These are phyloP conservation scores for Tulasnella sp. DNA, from an alignment of 768 basidiomycete species.

Conservation along the genomic window DNA sequence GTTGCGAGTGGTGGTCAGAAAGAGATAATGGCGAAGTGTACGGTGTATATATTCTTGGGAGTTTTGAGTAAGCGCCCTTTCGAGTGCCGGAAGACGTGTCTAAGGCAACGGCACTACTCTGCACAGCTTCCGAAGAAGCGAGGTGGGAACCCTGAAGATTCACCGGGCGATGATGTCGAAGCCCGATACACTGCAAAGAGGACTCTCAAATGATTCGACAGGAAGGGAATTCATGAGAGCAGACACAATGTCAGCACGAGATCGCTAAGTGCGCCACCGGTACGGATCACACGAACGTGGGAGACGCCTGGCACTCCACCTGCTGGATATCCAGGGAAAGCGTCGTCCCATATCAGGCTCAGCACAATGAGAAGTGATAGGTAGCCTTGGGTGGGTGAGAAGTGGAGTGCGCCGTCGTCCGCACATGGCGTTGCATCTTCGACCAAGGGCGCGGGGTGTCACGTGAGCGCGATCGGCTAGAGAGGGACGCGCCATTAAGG, in stretches of 20 bases:
- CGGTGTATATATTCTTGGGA: too few relatives aligned
- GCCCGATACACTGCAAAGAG: background rate
- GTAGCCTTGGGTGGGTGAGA: too few relatives aligned
- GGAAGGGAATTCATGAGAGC: background rate
- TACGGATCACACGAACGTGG: too few relatives aligned
- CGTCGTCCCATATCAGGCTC: too few relatives aligned
- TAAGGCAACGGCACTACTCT: background rate
- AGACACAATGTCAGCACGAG: too few relatives aligned
- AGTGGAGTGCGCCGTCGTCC: too few relatives aligned
- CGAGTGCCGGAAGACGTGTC: background rate
- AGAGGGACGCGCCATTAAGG: background rate
- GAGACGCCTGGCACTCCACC: too few relatives aligned
- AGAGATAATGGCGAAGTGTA: background rate
- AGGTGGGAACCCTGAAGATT: background rate
- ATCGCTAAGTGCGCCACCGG: too few relatives aligned
- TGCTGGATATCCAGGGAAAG: too few relatives aligned
- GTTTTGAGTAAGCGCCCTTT: background rate
- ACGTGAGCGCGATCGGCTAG: background rate
- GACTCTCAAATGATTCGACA: background rate
- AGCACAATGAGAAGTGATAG: too few relatives aligned
- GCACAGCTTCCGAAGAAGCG: background rate
- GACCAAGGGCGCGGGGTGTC: background rate
- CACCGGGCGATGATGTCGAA: background rate
- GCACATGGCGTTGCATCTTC: background rate
- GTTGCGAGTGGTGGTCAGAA: background rate